Percentiles rank a stretch among this genome's conserved stretches.
Evolutionary conservation across 257 asterid genomes (phyloP).

Genomic region (Datura wrightii): DNA sequence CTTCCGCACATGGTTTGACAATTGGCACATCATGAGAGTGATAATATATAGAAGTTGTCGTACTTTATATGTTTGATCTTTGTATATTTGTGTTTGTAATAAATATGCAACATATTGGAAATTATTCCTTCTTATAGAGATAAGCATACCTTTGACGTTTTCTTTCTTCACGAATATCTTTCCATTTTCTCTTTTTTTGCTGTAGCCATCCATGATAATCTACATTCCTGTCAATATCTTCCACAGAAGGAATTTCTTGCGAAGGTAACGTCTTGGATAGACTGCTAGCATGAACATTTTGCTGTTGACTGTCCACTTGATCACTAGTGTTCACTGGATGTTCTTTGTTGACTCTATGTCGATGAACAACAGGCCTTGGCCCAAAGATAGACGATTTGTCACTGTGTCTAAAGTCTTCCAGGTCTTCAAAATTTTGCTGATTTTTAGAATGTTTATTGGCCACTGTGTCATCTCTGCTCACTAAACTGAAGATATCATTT

Average conservation of each 20-base stretch:
- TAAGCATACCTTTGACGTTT: constrained; percentile 80
- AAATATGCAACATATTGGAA: constrained; percentile 2
- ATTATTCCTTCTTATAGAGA: constrained; percentile 10
- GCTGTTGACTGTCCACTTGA: constrained; percentile 45
- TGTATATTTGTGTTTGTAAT: neutral
- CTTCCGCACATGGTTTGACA: neutral
- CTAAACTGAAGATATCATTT: constrained; percentile 77
- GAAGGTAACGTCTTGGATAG: constrained; percentile 40
- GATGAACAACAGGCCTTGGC: constrained; percentile 74
- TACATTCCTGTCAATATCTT: constrained; percentile 63
- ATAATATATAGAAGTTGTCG: neutral
- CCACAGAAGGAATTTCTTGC: constrained; percentile 53
- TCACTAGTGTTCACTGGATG: constrained; percentile 47
- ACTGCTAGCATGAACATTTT: constrained; percentile 47
- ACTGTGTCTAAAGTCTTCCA: constrained; percentile 77
- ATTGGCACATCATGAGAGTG: constrained; percentile 1
- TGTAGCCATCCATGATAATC: constrained; percentile 97
- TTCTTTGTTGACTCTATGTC: constrained; percentile 52
- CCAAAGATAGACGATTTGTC: constrained; percentile 51
- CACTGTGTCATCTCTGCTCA: constrained; percentile 48
- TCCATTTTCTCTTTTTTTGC: constrained; percentile 92
- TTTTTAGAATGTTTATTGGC: constrained; percentile 47
- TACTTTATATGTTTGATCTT: neutral
- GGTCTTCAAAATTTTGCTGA: constrained; percentile 59
- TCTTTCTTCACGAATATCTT: constrained; percentile 74